These are phyloP conservation scores for Hypoxylon sp. DNA, from an alignment of 2,329 filamentous ascomycete genomes.

Conservation along the genomic window DNA sequence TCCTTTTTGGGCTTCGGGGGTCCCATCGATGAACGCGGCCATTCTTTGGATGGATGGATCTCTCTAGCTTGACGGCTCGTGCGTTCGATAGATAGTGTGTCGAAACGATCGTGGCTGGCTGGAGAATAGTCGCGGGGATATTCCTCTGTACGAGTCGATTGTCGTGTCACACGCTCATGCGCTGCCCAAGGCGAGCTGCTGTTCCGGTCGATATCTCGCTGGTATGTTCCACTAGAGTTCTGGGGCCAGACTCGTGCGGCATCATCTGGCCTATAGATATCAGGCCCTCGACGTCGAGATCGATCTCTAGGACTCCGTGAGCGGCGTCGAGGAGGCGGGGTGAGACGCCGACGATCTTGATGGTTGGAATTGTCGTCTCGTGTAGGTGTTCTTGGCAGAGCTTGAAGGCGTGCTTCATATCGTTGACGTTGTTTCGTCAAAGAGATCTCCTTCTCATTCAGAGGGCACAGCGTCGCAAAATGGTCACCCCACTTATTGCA, in stretches of 20 bases:
- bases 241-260: slow-evolving; percentile 18
- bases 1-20: slow-evolving; percentile 12
- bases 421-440: slow-evolving; percentile 54
- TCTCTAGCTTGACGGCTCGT: slow-evolving; percentile 10
- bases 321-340: slow-evolving; percentile 26
- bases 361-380: slow-evolving; percentile 10
- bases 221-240: slow-evolving; percentile 1
- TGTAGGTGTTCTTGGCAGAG: slow-evolving; percentile 5
- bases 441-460: slow-evolving; percentile 53
- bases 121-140: slow-evolving; percentile 13
- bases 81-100: slow-evolving; percentile 2
- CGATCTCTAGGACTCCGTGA: slow-evolving; percentile 21
- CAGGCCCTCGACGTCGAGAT: slow-evolving; percentile 11
- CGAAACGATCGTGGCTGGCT: slow-evolving; percentile 3
- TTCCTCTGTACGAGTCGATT: background rate
- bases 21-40: slow-evolving; percentile 1
- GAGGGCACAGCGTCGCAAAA: slow-evolving; percentile 57
- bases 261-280: slow-evolving; percentile 32
- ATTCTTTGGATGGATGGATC: background rate
- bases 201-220: slow-evolving; percentile 6
- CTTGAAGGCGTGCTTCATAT: slow-evolving; percentile 31
- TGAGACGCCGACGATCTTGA: slow-evolving; percentile 37
- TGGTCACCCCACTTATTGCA: slow-evolving; percentile 57
- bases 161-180: slow-evolving; percentile 38
- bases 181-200: slow-evolving; percentile 41